Conservation (phyloP, 2,329 filamentous ascomycete species). For the Diaporthe sp. region DNA sequence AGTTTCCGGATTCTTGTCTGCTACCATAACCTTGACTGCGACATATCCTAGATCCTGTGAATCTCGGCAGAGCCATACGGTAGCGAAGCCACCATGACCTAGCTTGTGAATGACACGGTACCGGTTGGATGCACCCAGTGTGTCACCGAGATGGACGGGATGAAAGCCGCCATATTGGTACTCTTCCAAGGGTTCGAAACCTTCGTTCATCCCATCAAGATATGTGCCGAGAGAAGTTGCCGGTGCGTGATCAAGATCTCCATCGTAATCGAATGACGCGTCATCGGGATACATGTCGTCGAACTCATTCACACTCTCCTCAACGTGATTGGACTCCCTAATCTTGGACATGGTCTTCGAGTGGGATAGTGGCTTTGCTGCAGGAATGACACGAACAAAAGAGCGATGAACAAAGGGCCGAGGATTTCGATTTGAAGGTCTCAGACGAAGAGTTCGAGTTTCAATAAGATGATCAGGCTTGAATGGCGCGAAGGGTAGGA, state of each 20-base stretch:
- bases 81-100: not conserved
- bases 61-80: not conserved
- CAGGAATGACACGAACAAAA: too few relatives aligned
- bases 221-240: slow-evolving; percentile 1
- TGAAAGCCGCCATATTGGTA: not conserved
- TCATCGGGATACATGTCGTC: not conserved
- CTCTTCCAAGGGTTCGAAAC: not conserved
- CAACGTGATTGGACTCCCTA: too few relatives aligned
- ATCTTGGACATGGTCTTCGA: too few relatives aligned
- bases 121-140: not conserved
- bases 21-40: not conserved
- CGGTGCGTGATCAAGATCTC: slow-evolving; percentile 4
- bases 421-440: too few relatives aligned
- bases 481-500: too few relatives aligned
- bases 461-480: too few relatives aligned
- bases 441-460: too few relatives aligned
- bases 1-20: not conserved
- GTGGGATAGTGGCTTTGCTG: too few relatives aligned
- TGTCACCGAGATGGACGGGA: slow-evolving; percentile 16
- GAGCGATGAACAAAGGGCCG: too few relatives aligned
- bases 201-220: not conserved
- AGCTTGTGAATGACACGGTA: slow-evolving; percentile 12
- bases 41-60: not conserved
- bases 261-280: not conserved
- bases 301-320: too few relatives aligned